Base-by-base conservation (phyloP, 2,329 filamentous ascomycete genomes). In the Paraphoma sp. region DNA sequence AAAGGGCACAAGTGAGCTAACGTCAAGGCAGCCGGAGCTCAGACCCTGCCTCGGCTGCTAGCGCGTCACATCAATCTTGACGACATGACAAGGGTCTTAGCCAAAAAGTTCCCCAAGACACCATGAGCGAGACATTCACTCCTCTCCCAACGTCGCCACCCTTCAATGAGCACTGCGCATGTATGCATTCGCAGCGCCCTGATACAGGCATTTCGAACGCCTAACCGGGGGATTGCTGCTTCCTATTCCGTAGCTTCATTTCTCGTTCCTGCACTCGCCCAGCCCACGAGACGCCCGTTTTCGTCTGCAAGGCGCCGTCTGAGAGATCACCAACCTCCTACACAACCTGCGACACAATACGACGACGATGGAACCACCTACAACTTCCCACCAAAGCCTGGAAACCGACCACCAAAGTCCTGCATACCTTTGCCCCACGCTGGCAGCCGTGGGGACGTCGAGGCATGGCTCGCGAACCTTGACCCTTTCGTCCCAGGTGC, bases 91-190 rank as follows among this genome's bases (percentile, higher is more conserved):
- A 42, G 31, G 42, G 42, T 45, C 43, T 46, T 46, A 33, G 31
- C 33, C 45, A 49, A 62, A 67, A 72, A 74, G 65, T 65, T 64
- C 56, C 51, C 52, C 65, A 62, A 59, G 49, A 64, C 62, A 56
- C 45, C 45, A 33, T 18, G 56, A 54, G 54, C 28, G 17, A 17
- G 28, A 48, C 58, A 59, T 63, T 60, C 57, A 65, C 61, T 50
- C 52, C 55, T 53, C 53, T 54, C 60, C 47, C 51, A 57, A 45
- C 50, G 28, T 43, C 48, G 59, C 50, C 54, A 58, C 56, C 59
- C 60, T 58, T 72, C 73, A 71, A 77, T 77, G 75, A 68, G 71
- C 72, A 57, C 72, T 70, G 70, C 69, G 58, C 73, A 76, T 64
- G 65, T 65, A 60, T 76, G 72, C 58, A 69, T 75, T 60, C 69